Base-by-base conservation (phyloP, 352 stramenopile species). In the Bremia lactucae region DNA sequence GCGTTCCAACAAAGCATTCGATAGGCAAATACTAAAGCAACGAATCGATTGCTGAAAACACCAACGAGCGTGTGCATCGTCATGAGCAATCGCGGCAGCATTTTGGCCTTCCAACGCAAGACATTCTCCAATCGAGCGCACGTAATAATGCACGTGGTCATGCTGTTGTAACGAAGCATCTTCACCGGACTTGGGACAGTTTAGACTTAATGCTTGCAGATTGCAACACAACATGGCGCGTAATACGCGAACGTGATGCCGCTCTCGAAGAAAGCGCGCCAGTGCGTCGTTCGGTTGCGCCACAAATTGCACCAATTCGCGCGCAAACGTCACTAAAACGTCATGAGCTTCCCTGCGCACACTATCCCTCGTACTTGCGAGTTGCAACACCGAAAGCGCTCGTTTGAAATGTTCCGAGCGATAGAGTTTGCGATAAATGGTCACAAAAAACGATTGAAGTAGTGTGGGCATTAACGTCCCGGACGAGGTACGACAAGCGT, bases 11-110 rank as follows among this genome's bases (percentile, higher is more conserved):
- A 77, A 57, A 38, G 80, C 80, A 8, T 69, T 66, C 1, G 72
- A 85, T 3, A 85, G 45, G 33, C 75, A 82, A 20, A 83, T 80
- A 26, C 60, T 73, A 49, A 86, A 88, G 39, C 72, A 86, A 11
- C 71, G 71, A 20, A 78, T 72, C 8, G 76, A 57, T 42, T 88
- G 76, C 36, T 82, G 65, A 53, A 83, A 83, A 36, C 70, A 86
- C 56, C 71, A 83, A 7, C 51, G 57, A 11, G 71, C 65, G 19
- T 77, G 60, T 44, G 26, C 4, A 46, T 75, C 52, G 20, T 70
- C 36, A 4, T 63, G 35, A 33, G 43, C 36, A n/a, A 41, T 54
- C 6, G 55, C 55, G 20, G 55, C 61, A 21, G 72, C 52, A 13
- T 68, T 44, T 22, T 79, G 53, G 8, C 75, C 75, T 55, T 86